Percentiles rank a stretch among this genome's conserved stretches.
phyloP scores from a whole-genome alignment of 2,329 filamentous ascomycete species.

The Microsporum audouinii region DNA sequence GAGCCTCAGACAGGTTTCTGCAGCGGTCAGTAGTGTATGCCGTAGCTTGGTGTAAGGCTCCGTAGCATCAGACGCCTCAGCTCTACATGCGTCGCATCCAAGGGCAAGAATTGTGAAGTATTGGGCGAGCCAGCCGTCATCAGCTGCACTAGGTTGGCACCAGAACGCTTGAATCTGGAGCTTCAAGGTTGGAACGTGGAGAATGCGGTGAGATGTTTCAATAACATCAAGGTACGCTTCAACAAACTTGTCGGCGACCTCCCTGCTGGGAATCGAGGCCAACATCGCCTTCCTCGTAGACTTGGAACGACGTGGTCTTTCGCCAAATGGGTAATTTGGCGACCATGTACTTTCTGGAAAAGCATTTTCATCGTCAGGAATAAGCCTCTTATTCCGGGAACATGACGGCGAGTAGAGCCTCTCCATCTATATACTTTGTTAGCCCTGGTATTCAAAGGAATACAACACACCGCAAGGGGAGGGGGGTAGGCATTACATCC shows the following conservation, averaged over 20 bases:
- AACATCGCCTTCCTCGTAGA: slow-evolving; percentile 11
- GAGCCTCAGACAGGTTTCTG: slow-evolving; percentile 14
- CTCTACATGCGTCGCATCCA: slow-evolving; percentile 7
- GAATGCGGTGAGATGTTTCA: slow-evolving; percentile 44
- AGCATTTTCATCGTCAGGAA: background rate
- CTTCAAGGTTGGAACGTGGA: slow-evolving; percentile 47
- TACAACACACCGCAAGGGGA: background rate
- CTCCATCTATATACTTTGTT: slow-evolving; percentile 7
- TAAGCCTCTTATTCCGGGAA: slow-evolving; percentile 2
- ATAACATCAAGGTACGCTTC: slow-evolving; percentile 45
- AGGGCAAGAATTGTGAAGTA: slow-evolving; percentile 15
- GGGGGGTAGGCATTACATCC: slow-evolving; percentile 3
- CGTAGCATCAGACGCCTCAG: background rate
- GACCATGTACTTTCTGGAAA: background rate
- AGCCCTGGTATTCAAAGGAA: background rate
- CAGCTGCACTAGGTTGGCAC: slow-evolving; percentile 18
- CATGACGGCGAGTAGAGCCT: slow-evolving; percentile 13
- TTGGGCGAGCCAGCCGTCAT: slow-evolving; percentile 15
- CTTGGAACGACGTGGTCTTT: background rate
- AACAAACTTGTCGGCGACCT: slow-evolving; percentile 38
- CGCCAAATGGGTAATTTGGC: background rate
- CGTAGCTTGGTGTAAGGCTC: slow-evolving; percentile 8
- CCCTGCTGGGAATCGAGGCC: slow-evolving; percentile 6
- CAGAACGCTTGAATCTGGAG: slow-evolving; percentile 46
- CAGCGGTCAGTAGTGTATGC: slow-evolving; percentile 10